These are phyloP conservation scores for Letharia lupina DNA, from an alignment of 495 filamentous ascomycete species.

Conservation along the genomic window DNA sequence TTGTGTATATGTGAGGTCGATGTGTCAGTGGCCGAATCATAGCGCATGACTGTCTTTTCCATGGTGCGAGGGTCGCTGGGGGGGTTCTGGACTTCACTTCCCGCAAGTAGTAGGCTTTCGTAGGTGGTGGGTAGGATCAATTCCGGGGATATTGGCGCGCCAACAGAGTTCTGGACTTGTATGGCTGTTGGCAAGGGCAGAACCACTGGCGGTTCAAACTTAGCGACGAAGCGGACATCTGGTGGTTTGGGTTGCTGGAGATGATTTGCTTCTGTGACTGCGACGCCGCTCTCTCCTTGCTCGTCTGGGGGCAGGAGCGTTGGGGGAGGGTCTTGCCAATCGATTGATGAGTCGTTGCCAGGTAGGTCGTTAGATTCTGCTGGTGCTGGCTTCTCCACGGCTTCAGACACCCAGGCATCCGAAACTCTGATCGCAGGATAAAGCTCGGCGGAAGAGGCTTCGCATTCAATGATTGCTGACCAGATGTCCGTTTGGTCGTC, in stretches of 20 bases:
- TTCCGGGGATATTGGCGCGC: conserved; percentile 45
- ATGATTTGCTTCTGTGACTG: conserved; percentile 25
- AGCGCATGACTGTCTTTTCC: conserved; percentile 28
- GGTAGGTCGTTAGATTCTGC: conserved; percentile 37
- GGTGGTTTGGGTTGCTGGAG: conserved; percentile 49
- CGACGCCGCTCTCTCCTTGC: conserved; percentile 8
- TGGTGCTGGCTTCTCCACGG: conserved; percentile 43
- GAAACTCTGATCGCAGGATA: conserved; percentile 56
- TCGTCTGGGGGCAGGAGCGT: conserved; percentile 8
- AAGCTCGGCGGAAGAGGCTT: conserved; percentile 40
- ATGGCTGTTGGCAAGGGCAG: conserved; percentile 59
- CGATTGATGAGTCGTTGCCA: conserved; percentile 38
- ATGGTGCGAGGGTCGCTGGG: conserved; percentile 18
- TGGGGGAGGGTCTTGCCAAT: conserved; percentile 57
- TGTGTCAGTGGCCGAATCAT: conserved; percentile 33
- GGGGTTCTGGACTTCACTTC: conserved; percentile 24
- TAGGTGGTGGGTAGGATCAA: conserved; percentile 50
- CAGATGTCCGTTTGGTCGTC: conserved; percentile 37
- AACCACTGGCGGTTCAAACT: conserved; percentile 73
- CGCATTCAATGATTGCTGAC: conserved; percentile 58
- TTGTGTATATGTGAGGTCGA: conserved; percentile 45
- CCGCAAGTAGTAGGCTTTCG: conserved; percentile 57
- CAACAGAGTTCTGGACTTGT: conserved; percentile 59
- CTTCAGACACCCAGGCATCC: conserved; percentile 54
- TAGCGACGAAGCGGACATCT: conserved; percentile 73